Percentiles rank a stretch among this genome's conserved stretches.
Evolutionary conservation across 768 basidiomycete genomes (phyloP).

Genomic region (Russula abietina): DNA sequence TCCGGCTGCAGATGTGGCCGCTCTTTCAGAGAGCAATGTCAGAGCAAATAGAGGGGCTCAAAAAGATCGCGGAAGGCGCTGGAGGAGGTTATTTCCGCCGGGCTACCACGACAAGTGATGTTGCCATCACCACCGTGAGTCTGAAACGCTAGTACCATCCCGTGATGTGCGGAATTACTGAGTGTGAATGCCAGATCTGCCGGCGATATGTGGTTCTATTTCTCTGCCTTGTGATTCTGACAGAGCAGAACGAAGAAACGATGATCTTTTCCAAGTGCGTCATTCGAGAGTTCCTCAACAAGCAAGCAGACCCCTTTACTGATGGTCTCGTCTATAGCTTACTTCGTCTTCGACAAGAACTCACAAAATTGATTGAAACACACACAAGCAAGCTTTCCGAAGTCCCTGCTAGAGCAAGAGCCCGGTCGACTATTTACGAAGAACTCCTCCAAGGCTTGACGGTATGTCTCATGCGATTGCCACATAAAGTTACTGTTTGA

Average conservation of each 20-base stretch:
- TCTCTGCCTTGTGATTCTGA: slow-evolving; percentile 74
- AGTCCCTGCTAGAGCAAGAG: slow-evolving; percentile 53
- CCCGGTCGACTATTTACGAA: slow-evolving; percentile 70
- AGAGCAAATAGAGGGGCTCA: slow-evolving; percentile 74
- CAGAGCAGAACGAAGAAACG: slow-evolving; percentile 80
- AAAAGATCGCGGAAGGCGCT: slow-evolving; percentile 73
- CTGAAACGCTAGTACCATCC: neutral
- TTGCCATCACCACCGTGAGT: slow-evolving; percentile 54
- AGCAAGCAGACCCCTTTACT: neutral
- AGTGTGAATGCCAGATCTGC: slow-evolving; percentile 46
- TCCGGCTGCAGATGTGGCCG: slow-evolving; percentile 89
- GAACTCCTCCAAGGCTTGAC: slow-evolving; percentile 67
- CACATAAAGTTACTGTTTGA: slow-evolving; percentile 1
- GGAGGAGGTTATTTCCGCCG: slow-evolving; percentile 58
- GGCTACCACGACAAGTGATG: slow-evolving; percentile 59
- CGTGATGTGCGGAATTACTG: slow-evolving; percentile 23
- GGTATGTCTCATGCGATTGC: slow-evolving; percentile 40
- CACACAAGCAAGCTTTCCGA: slow-evolving; percentile 69
- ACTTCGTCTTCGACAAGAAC: slow-evolving; percentile 75
- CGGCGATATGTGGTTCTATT: slow-evolving; percentile 76
- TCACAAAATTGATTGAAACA: slow-evolving; percentile 64
- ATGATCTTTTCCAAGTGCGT: slow-evolving; percentile 96
- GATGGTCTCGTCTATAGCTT: slow-evolving; percentile 44
- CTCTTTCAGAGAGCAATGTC: slow-evolving; percentile 86
- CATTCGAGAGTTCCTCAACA: neutral